Base-by-base conservation (phyloP, 768 basidiomycete species). In the Fibroporia radiculosa region DNA sequence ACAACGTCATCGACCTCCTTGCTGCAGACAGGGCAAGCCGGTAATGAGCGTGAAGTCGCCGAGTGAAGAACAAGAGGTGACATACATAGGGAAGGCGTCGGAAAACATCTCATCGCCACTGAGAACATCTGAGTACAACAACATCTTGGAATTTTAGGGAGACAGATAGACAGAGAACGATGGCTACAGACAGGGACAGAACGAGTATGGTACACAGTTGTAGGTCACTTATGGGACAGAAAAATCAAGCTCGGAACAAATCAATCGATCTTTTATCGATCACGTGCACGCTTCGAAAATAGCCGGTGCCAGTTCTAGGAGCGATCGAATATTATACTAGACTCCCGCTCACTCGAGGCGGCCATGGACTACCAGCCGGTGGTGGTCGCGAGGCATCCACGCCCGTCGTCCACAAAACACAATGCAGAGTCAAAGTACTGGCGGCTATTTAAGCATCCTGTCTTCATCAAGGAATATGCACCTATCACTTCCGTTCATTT, bases 381-480 rank as follows among this genome's bases (percentile, higher is more conserved):
- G 44, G 66, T 82, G 48, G 71, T 88, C 44, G 67, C 70, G 45
- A 64, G 68, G 52, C 80, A 79, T 58, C 61, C 80, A 13, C 75
- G 80, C 47, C 73, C 76, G 20, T 71, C 77, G 6, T 58, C 68
- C 24, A 65, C 76, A 6, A 82, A 76, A 54, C 84, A 82, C 53
- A 77, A 70, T 42, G 60, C 82, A 37, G 90, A 93, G 63, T 86
- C 86, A 2, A 71, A 84, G 52, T 80, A 87, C 62, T 93, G 90
- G 90, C 76, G 89, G 36, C 81, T 84, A 56, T 92, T 86, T 66
- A 89, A 82, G 53, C 74, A 86, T 48, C 90, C 90, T 3, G 86
- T 97, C 1, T 99, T 98, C 63, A 77, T 98, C 62, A 97, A 96
- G 66, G 91, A 97, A 69, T 95, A 95, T 61, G 91, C 92, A 0